These are phyloP conservation scores for Hanseniaspora opuntiae DNA, from an alignment of 805 yeast species.

Conservation along the genomic window DNA sequence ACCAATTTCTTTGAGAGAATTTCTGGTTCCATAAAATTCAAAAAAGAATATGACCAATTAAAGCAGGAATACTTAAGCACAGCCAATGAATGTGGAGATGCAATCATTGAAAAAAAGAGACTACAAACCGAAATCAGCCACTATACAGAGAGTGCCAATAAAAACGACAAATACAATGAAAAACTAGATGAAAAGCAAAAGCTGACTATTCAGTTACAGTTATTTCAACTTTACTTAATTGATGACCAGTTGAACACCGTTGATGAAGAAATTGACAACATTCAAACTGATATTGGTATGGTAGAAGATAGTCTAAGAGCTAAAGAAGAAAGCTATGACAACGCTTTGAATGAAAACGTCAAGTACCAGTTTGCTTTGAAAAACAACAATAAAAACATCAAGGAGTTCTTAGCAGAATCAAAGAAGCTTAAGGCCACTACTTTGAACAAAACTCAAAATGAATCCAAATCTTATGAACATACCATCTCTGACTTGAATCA, in stretches of 20 bases:
- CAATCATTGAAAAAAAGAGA: slow-evolving; percentile 56
- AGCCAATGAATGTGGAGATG: slow-evolving; percentile 46
- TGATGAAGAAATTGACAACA: slow-evolving; percentile 17
- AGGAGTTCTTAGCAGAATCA: not conserved
- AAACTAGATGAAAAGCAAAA: slow-evolving; percentile 38
- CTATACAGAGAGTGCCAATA: slow-evolving; percentile 60
- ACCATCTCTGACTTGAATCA: not conserved
- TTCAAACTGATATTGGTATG: slow-evolving; percentile 8
- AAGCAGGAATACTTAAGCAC: slow-evolving; percentile 54
- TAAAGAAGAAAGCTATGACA: not conserved
- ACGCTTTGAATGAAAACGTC: not conserved
- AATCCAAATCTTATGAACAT: not conserved
- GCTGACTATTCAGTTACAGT: slow-evolving; percentile 35
- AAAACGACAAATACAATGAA: slow-evolving; percentile 52
- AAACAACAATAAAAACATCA: not conserved
- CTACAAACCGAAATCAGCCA: slow-evolving; percentile 62
- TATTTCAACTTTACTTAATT: slow-evolving; percentile 56
- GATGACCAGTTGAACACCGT: slow-evolving; percentile 27
- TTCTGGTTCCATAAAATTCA: slow-evolving; percentile 63
- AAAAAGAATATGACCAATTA: slow-evolving; percentile 51
- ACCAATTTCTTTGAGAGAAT: slow-evolving; percentile 65
- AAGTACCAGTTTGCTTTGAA: not conserved
- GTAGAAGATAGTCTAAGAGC: not conserved
- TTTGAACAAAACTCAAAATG: not conserved
- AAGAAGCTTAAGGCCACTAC: not conserved